A percentile compares a stretch with the other conserved stretches of the same genome.
These are phyloP conservation scores for Chaetothyriales sp. DNA, from an alignment of 2,329 filamentous ascomycete species.

Conservation along the genomic window DNA sequence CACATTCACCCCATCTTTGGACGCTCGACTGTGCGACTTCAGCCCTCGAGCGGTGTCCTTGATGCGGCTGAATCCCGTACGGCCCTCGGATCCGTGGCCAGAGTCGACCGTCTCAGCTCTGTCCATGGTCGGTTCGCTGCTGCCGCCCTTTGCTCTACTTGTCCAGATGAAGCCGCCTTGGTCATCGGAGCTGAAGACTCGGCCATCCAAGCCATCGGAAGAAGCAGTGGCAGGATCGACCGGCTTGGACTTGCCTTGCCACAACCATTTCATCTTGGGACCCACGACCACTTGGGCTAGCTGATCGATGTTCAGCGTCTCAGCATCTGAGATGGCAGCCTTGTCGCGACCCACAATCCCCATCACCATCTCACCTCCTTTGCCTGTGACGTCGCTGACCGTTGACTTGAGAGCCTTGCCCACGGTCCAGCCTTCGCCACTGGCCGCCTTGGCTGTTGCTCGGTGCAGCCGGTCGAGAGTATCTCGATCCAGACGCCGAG, in stretches of 20 bases:
- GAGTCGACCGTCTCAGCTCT: not conserved
- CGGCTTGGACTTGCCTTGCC: constrained; percentile 74
- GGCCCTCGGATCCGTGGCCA: not conserved
- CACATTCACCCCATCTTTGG: not conserved
- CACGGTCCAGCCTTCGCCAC: constrained; percentile 81
- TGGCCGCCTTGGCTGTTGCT: constrained; percentile 77
- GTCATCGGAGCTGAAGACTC: constrained; percentile 31
- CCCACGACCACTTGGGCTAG: constrained; percentile 67
- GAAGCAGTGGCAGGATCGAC: constrained; percentile 19
- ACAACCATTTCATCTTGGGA: constrained; percentile 81
- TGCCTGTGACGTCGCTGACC: constrained; percentile 81
- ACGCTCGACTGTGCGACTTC: constrained; percentile 3
- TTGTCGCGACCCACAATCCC: constrained; percentile 87
- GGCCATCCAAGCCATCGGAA: constrained; percentile 19
- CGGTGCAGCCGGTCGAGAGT: constrained; percentile 69
- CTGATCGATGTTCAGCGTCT: constrained; percentile 75
- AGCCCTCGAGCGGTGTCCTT: constrained; percentile 10
- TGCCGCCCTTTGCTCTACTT: constrained; percentile 22
- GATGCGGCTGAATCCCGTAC: constrained; percentile 8
- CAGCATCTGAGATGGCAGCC: constrained; percentile 77
- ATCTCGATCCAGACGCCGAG: constrained; percentile 63
- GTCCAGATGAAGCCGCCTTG: constrained; percentile 33
- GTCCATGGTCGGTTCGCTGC: not conserved
- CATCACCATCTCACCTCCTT: constrained; percentile 85
- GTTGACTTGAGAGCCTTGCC: constrained; percentile 89